phyloP scores from a whole-genome alignment of 257 asterid genomes.

The Avicennia marina region DNA sequence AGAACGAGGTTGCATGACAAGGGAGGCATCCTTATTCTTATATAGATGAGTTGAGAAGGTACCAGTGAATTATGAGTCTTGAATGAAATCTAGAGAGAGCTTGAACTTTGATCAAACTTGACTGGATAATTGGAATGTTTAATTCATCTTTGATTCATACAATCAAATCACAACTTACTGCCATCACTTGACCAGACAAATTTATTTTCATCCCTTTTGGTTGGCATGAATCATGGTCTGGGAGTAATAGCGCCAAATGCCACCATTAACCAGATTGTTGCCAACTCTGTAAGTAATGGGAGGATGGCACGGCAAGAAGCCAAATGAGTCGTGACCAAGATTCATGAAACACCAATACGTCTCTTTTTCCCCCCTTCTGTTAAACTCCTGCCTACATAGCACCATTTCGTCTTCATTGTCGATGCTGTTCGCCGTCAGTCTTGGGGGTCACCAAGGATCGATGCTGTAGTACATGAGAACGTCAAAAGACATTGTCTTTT shows the following conservation, averaged over 20 bases:
- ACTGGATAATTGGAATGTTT: neutral
- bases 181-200: too few species aligned
- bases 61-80: neutral
- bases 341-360: too few species aligned
- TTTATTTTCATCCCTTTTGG: neutral
- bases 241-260: neutral
- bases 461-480: neutral
- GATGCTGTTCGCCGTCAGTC: too few species aligned
- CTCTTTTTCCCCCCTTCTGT: too few species aligned
- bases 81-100: neutral
- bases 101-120: neutral
- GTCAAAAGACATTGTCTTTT: neutral
- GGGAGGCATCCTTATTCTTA: neutral
- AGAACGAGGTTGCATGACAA: neutral
- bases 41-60: neutral
- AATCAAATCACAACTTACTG: neutral
- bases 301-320: too few species aligned
- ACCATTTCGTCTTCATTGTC: too few species aligned
- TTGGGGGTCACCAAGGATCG: conserved; percentile 12
- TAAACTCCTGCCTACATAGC: too few species aligned
- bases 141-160: neutral
- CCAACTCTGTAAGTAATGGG: too few species aligned
- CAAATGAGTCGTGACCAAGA: too few species aligned
- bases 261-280: neutral
- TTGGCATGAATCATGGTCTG: neutral